Base-by-base conservation (phyloP, 1,139 yeast genomes). In the Taiozyma onychis region DNA sequence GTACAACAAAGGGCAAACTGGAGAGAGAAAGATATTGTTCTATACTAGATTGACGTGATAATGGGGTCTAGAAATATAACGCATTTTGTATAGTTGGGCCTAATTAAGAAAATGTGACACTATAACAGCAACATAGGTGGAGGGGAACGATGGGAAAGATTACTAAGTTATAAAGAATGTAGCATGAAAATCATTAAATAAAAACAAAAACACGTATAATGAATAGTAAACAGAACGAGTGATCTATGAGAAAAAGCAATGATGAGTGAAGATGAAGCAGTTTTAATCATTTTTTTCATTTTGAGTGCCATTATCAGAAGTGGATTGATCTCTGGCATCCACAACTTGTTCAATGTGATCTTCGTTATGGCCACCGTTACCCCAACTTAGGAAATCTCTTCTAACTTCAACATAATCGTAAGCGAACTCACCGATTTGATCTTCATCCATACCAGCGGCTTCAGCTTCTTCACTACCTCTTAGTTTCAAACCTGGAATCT, bases 341-440 rank as follows among this genome's bases (percentile, higher is more conserved):
- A 44, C 28, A 27, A 41, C 48, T 37, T 18, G 46, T 30, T 55
- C 51, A 21, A 54, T 52, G 22, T 54, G 51, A 37, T 52, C 52
- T 30, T 43, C 18, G 21, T 45, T 39, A 16, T 48, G 48, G 5
- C 49, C 30, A 16, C 58, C 59, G 48, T 53, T 54, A 2, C 73
- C 74, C 83, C 84, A 88, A 59, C 89, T 88, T 63, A 87, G 78
- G 70, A 87, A 91, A 70, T 91, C 96, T 67, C 98, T 81, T 70
- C 98, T 81, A 22, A 91, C 96, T 73, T 93, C 99, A 52, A 93
- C 97, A 66, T 90, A 93, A 70, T 93, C 98, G 67, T 91, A 93
- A 24, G 99, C 99, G 71, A 93, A 93, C 69, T 93, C 98, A 49
- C 99, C 99, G 59, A 93, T 88, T 72, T 93, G 97, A 69, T 89